Conservation (phyloP, 441 rosid species). For the Jatropha multifida region DNA sequence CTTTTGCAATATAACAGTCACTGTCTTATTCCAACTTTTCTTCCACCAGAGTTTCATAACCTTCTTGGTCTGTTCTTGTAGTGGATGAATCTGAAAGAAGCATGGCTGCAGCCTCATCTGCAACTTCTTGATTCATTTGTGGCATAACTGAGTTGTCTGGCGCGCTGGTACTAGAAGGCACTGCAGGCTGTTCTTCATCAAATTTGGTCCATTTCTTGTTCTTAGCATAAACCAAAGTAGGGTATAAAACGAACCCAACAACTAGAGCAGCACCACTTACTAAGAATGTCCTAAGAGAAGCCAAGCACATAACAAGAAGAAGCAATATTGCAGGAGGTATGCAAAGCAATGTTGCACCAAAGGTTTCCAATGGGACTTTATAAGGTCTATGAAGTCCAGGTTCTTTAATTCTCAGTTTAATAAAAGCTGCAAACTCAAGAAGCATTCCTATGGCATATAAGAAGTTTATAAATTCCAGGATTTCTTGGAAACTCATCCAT, state of each 20-base stretch:
- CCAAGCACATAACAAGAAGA: slow-evolving; percentile 76
- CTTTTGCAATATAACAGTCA: not conserved
- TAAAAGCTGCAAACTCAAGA: slow-evolving; percentile 83
- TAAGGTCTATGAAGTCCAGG: slow-evolving; percentile 80
- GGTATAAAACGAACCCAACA: slow-evolving; percentile 60
- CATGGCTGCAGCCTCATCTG: slow-evolving; percentile 49
- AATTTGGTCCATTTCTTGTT: slow-evolving; percentile 52
- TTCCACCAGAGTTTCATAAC: slow-evolving; percentile 23
- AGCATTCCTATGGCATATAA: slow-evolving; percentile 85
- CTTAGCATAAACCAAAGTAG: slow-evolving; percentile 46
- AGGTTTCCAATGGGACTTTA: slow-evolving; percentile 63
- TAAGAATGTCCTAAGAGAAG: slow-evolving; percentile 57
- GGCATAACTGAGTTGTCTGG: slow-evolving; percentile 22
- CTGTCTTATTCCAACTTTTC: slow-evolving; percentile 11
- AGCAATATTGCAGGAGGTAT: slow-evolving; percentile 67
- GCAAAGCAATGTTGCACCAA: slow-evolving; percentile 62
- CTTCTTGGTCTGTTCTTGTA: slow-evolving; percentile 21
- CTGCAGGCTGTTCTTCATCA: slow-evolving; percentile 29
- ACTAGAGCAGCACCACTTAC: slow-evolving; percentile 53
- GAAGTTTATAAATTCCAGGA: slow-evolving; percentile 79
- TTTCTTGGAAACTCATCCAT: slow-evolving; percentile 94
- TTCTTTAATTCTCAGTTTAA: slow-evolving; percentile 66
- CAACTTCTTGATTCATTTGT: slow-evolving; percentile 31
- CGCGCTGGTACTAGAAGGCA: slow-evolving; percentile 1
- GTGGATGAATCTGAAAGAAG: slow-evolving; percentile 38